Conservation (phyloP, 73 alveolate genomes). For the Paramecium bursaria region DNA sequence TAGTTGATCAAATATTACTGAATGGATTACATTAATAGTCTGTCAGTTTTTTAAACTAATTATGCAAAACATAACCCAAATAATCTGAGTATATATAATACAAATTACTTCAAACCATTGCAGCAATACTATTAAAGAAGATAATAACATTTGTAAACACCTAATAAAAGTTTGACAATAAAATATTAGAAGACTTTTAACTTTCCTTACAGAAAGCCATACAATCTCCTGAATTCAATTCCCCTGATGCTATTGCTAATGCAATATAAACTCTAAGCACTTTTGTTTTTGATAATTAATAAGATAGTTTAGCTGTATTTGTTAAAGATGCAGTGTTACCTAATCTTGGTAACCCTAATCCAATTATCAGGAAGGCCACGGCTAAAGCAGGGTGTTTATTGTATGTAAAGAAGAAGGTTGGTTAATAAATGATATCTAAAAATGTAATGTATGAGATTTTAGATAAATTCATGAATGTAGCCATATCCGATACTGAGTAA, state of each 20-base stretch:
- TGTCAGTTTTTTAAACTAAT: conserved; percentile 9
- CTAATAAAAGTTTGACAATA: neutral
- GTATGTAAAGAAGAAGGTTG: conserved; percentile 60
- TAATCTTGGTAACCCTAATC: conserved; percentile 63
- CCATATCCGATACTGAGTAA: conserved; percentile 85
- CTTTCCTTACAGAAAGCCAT: conserved; percentile 45
- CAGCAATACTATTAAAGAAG: conserved; percentile 31
- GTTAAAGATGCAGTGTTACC: conserved; percentile 70
- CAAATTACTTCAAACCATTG: conserved; percentile 34
- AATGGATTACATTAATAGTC: conserved; percentile 54
- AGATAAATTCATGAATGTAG: conserved; percentile 83
- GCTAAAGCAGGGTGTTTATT: conserved; percentile 72
- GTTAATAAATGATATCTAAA: conserved; percentile 63
- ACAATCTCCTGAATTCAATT: conserved; percentile 1
- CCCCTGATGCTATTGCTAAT: conserved; percentile 68
- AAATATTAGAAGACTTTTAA: conserved; percentile 29
- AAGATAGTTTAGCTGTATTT: conserved; percentile 65
- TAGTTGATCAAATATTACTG: conserved; percentile 41
- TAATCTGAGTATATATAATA: conserved; percentile 31
- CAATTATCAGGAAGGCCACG: conserved; percentile 64
- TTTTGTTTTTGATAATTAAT: conserved; percentile 43
- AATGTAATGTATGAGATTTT: conserved; percentile 77
- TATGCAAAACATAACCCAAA: conserved; percentile 20
- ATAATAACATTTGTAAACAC: conserved; percentile 38
- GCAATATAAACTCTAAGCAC: conserved; percentile 67